Conservation (phyloP, 208 protist species). For the Acanthamoeba polyphaga region DNA sequence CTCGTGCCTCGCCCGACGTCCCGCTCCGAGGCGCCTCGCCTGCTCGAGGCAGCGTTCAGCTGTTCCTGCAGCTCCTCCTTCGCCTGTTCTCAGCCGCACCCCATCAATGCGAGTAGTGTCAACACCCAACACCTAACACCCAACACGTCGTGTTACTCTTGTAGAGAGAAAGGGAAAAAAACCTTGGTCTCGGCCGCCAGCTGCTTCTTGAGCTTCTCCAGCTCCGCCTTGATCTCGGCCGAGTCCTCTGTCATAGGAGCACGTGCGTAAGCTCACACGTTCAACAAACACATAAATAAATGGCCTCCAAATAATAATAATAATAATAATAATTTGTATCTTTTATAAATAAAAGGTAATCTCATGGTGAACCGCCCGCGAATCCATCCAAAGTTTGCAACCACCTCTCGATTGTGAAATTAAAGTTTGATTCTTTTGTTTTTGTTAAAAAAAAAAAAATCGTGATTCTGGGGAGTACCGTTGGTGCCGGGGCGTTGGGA, state of each 20-base stretch:
- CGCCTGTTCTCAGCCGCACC: not conserved
- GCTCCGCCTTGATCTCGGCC: not conserved
- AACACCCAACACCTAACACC: not conserved
- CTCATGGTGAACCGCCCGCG: no score
- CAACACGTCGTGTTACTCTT: not conserved
- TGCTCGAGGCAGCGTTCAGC: not conserved
- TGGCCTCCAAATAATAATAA: no score
- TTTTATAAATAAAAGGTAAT: no score
- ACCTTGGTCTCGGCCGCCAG: not conserved
- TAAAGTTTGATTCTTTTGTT: no score
- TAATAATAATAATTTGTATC: no score
- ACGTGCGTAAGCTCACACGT: not conserved
- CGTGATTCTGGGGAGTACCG: not conserved
- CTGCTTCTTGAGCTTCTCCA: conserved; percentile 33
- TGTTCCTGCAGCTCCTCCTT: conserved; percentile 30
- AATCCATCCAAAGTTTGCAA: no score
- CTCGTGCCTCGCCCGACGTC: conserved; percentile 2
- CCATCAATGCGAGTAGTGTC: not conserved
- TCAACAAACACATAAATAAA: not conserved
- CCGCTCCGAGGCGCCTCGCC: not conserved
- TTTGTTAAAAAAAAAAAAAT: no score
- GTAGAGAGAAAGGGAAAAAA: not conserved
- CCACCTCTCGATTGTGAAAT: no score
- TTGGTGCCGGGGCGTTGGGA: conserved; percentile 8
- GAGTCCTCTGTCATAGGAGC: not conserved